Evolutionary conservation across 495 filamentous ascomycete genomes (phyloP), one percentile per base, ranked within the genome.

Genomic region (Cercophora sp.): DNA sequence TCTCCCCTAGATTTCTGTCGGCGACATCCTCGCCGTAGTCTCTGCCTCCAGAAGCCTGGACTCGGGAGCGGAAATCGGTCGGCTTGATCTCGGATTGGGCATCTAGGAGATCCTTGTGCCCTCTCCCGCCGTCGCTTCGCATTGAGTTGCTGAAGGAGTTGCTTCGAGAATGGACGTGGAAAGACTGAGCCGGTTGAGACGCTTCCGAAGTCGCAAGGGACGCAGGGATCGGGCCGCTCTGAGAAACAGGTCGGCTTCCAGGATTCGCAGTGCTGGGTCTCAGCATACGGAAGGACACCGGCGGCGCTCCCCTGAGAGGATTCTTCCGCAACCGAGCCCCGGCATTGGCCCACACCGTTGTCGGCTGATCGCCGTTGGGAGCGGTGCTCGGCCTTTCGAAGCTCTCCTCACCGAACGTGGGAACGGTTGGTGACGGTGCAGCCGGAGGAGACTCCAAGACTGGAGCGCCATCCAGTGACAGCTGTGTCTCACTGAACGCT

Each of bases 21-120:
- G 78, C 78, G 0, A 81, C 77, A 57, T 80, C 79, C 57, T 81
- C 77, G 27, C 73, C 77, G 48, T 78, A 80, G 43, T 76, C 73
- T 44, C 68, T 69, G 1, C 66, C 60, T 0, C 77, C 77, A 10
- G 73, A 59, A 8, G 77, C 74, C 42, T 72, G 64, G 8, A 75
- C 61, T 37, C 75, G 66, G n/a, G 58, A 66, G 48, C 62, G 61
- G 60, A 76, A 78, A 45, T 76, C 66, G 5, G 56, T 55, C 4
- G 74, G 70, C 18, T 62, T 70, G 40, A 79, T 70, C 35, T 68
- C 73, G 1, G 76, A 73, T 47, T 78, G 72, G 11, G 77, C 77
- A 48, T 79, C 79, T 6, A 80, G 59, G 1, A 80, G 55, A 51
- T 81, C 79, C 44, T 79, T 72, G 58, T 60, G 74, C 23, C 60